A percentile compares a stretch with the other conserved stretches of the same genome.
Evolutionary conservation across 2,329 filamentous ascomycete genomes (phyloP).

Genomic region (Epichloe elymi): DNA sequence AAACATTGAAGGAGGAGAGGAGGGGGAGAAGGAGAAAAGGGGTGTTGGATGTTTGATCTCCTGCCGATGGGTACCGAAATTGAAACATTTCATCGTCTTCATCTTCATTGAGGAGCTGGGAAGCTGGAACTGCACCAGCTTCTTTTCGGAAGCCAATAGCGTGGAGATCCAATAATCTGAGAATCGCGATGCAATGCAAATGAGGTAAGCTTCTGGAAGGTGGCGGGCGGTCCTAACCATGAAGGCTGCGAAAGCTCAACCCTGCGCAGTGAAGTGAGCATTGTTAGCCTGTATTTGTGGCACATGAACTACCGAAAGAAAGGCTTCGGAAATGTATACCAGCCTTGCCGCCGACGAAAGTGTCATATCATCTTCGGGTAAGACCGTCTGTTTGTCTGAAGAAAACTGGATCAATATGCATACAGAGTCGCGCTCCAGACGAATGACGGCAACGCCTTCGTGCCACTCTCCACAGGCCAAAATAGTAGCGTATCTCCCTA

Average conservation of each 20-base stretch:
- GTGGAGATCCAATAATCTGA: not conserved
- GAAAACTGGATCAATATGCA: not conserved
- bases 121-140: not conserved
- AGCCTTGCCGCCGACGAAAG: not conserved
- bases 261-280: not conserved
- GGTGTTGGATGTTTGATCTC: not conserved
- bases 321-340: not conserved
- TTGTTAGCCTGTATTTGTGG: not conserved
- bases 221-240: not conserved
- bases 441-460: not conserved
- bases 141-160: not conserved
- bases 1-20: not conserved
- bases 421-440: not conserved
- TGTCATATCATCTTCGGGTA: not conserved
- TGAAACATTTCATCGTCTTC: not conserved
- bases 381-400: not conserved
- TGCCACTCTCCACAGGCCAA: not conserved
- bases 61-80: not conserved
- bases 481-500: not conserved
- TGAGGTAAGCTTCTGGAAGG: constrained; percentile 1
- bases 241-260: not conserved
- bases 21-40: not conserved
- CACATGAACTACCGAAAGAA: not conserved
- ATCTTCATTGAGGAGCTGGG: not conserved
- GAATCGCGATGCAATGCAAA: not conserved